Conservation (phyloP, 306 rosid genomes). For the Fragaria nilgerrensis region DNA sequence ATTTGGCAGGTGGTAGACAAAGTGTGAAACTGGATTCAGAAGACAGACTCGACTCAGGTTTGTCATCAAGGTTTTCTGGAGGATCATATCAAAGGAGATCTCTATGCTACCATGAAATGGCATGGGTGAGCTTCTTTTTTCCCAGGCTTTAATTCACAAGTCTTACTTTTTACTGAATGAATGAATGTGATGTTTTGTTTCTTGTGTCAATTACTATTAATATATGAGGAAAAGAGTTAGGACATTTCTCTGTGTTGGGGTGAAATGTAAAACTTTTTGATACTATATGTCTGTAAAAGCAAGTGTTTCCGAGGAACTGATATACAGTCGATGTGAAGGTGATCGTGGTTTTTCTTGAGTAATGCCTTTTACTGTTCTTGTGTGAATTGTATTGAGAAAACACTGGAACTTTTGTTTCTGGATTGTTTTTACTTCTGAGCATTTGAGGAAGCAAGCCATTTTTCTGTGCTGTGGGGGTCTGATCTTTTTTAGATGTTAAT, state of each 20-base stretch:
- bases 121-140: not conserved
- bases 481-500: not conserved
- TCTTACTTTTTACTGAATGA: not conserved
- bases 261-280: not conserved
- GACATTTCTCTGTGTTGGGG: not conserved
- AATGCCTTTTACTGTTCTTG: not conserved
- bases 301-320: not conserved
- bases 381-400: not conserved
- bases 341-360: not conserved
- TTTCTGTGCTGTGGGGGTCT: not conserved
- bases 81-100: conserved; percentile 72
- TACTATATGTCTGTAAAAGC: not conserved
- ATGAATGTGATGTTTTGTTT: not conserved
- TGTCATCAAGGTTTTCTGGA: conserved; percentile 71
- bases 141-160: not conserved
- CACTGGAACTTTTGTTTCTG: not conserved
- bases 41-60: conserved; percentile 57
- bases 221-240: not conserved
- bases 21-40: conserved; percentile 61
- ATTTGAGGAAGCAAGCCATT: not conserved
- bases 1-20: conserved; percentile 70
- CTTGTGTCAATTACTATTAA: not conserved
- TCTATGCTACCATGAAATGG: conserved; percentile 43
- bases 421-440: not conserved
- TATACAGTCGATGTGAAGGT: not conserved